Conservation (phyloP, 805 yeast species). For the Ogataea philodendri region DNA sequence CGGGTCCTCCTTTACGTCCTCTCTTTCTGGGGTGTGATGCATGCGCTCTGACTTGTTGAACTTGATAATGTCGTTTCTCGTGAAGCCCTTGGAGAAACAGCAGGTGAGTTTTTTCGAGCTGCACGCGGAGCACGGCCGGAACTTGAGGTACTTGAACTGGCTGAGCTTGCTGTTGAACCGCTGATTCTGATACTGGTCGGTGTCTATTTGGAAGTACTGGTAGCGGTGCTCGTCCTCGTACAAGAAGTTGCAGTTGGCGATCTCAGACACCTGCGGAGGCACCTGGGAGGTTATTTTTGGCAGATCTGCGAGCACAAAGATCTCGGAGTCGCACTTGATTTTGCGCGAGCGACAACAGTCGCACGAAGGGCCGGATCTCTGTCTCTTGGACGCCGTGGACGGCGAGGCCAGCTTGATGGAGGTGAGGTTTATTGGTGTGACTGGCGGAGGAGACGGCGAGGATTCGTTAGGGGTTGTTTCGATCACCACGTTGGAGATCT, state of each 20-base stretch:
- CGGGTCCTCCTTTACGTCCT: constrained; percentile 4
- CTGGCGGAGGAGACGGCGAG: neutral
- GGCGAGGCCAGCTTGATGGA: constrained; percentile 36
- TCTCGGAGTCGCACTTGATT: constrained; percentile 71
- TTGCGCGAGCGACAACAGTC: constrained; percentile 67
- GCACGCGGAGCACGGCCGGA: constrained; percentile 57
- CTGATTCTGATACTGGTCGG: constrained; percentile 20
- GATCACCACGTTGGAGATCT: constrained; percentile 20
- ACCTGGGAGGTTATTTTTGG: constrained; percentile 6
- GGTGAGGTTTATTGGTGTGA: constrained; percentile 12
- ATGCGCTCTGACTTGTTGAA: constrained; percentile 34
- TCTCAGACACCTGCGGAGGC: constrained; percentile 19
- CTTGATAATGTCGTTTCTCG: constrained; percentile 55
- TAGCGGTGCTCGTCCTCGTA: constrained; percentile 23
- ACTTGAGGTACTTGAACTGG: constrained; percentile 39
- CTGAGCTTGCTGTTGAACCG: constrained; percentile 22
- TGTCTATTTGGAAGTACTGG: constrained; percentile 31
- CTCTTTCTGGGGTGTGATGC: constrained; percentile 6
- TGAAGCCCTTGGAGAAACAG: constrained; percentile 61
- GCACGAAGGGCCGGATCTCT: constrained; percentile 73
- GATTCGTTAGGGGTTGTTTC: constrained; percentile 8
- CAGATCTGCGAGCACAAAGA: constrained; percentile 33
- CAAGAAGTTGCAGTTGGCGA: constrained; percentile 33
- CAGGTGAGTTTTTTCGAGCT: constrained; percentile 45
- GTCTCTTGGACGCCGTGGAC: constrained; percentile 41